phyloP scores from a whole-genome alignment of 345 rosid species.

The Pistacia integerrima region DNA sequence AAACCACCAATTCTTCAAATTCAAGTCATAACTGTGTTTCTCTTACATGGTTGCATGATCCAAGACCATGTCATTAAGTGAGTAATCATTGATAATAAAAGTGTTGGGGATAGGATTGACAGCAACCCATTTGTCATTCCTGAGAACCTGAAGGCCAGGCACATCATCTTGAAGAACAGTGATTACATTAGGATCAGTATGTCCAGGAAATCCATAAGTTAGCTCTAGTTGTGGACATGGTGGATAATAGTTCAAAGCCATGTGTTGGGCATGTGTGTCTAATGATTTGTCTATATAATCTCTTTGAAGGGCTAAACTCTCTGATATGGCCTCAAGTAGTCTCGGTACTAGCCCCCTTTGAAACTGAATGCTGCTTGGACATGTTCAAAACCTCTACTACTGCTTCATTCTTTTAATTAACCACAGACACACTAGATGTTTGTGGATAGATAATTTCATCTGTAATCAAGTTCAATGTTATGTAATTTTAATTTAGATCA shows the following conservation, averaged over 20 bases:
- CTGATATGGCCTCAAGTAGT: conserved; percentile 72
- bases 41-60: too few species aligned
- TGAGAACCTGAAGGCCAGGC: conserved; percentile 67
- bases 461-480: too few species aligned
- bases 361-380: too few species aligned
- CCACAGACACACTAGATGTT: too few species aligned
- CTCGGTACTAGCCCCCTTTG: conserved; percentile 44
- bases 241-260: conserved; percentile 88
- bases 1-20: too few species aligned
- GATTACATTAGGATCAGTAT: conserved; percentile 66
- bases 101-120: conserved; percentile 67
- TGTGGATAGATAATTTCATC: too few species aligned
- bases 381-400: too few species aligned
- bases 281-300: conserved; percentile 41
- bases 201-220: conserved; percentile 72
- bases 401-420: too few species aligned
- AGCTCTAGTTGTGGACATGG: conserved; percentile 81
- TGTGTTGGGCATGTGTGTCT: conserved; percentile 67
- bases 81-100: conserved; percentile 41
- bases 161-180: conserved; percentile 81
- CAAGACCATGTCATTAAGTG: too few species aligned
- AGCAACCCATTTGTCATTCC: conserved; percentile 63
- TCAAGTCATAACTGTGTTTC: too few species aligned
- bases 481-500: too few species aligned
- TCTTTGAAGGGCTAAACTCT: conserved; percentile 63